These are phyloP conservation scores for Aspergillus tubingensis DNA, from an alignment of 2,329 filamentous ascomycete genomes.

Conservation along the genomic window DNA sequence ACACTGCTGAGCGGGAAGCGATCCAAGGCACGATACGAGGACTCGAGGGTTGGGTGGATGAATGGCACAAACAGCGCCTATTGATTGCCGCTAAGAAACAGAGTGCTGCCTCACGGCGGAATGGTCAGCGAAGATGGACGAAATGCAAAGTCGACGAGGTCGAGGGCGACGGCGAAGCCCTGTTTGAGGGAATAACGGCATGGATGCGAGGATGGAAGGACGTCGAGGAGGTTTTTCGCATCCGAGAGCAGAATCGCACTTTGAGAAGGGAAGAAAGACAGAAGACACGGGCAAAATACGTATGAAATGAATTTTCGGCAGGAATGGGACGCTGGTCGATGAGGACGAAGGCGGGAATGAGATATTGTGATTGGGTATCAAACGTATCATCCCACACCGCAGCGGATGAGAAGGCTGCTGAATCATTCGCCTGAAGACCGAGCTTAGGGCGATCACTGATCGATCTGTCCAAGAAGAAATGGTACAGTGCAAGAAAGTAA, in stretches of 20 bases:
- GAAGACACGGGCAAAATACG: background rate
- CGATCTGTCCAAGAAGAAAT: slow-evolving; percentile 7
- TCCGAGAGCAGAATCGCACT: slow-evolving; percentile 62
- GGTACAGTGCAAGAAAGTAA: slow-evolving; percentile 13
- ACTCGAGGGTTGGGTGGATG: slow-evolving; percentile 35
- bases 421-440: background rate
- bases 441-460: background rate
- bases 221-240: slow-evolving; percentile 41
- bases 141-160: slow-evolving; percentile 19
- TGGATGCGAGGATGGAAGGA: slow-evolving; percentile 49
- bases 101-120: slow-evolving; percentile 9
- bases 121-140: slow-evolving; percentile 22
- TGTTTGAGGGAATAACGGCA: slow-evolving; percentile 43
- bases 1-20: slow-evolving; percentile 37
- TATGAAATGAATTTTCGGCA: background rate
- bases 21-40: slow-evolving; percentile 40
- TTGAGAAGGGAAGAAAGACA: slow-evolving; percentile 44
- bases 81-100: slow-evolving; percentile 7
- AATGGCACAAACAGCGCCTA: slow-evolving; percentile 29
- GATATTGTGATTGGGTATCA: background rate
- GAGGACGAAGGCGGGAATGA: background rate
- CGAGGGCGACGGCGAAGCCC: slow-evolving; percentile 29
- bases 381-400: too few relatives aligned
- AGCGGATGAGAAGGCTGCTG: background rate
- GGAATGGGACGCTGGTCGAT: background rate